A percentile compares a stretch with the other conserved stretches of the same genome.
These are phyloP conservation scores for Alloteropsis semialata DNA, from an alignment of 176 grass and related monocot genomes.

Conservation along the genomic window DNA sequence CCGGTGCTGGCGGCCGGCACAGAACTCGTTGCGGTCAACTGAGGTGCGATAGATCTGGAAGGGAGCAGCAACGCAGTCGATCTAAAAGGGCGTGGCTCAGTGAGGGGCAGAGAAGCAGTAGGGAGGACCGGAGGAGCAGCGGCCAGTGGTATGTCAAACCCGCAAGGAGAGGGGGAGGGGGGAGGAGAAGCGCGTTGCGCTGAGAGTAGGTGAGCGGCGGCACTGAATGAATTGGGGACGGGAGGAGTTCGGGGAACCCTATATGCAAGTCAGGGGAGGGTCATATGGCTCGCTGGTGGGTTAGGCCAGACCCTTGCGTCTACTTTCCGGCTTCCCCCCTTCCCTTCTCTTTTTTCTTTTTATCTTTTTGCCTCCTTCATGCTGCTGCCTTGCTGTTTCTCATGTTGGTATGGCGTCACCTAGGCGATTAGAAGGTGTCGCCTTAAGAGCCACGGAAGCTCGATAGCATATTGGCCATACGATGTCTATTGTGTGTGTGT, in stretches of 20 bases:
- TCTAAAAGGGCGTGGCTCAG: neutral
- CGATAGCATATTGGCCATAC: neutral
- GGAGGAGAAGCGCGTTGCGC: neutral
- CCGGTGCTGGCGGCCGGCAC: neutral
- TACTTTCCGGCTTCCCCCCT: neutral
- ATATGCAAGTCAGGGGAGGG: neutral
- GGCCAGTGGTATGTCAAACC: neutral
- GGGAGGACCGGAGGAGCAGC: neutral
- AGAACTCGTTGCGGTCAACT: neutral
- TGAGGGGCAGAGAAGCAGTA: neutral
- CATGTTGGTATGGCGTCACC: neutral
- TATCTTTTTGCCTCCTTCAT: neutral
- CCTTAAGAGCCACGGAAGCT: neutral
- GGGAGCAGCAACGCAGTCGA: neutral
- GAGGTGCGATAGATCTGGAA: neutral
- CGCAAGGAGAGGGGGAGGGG: neutral
- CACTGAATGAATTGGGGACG: neutral
- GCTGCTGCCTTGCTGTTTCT: neutral
- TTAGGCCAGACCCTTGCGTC: neutral
- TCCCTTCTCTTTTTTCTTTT: neutral
- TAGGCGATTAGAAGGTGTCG: neutral
- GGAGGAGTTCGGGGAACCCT: neutral
- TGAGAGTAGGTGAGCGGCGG: too few relatives aligned
- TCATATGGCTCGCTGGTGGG: neutral
- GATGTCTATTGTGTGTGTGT: neutral